A percentile compares a stretch with the other conserved stretches of the same genome.
Evolutionary conservation across 257 asterid genomes (phyloP).

Genomic region (Nicotiana otophora): DNA sequence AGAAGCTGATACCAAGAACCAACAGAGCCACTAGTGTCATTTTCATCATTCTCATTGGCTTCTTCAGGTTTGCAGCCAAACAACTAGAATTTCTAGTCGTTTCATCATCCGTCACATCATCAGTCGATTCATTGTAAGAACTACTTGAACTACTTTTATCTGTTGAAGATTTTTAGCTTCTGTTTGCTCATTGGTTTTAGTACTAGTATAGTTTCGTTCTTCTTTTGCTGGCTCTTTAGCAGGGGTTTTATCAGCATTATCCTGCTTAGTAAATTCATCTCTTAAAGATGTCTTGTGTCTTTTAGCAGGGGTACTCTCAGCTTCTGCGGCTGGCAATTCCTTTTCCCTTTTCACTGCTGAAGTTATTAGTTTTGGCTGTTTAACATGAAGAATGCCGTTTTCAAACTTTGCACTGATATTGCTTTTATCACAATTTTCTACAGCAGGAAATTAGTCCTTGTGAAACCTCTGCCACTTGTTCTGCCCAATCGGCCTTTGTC

Average conservation of each 20-base stretch:
- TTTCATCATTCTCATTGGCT: conserved; percentile 29
- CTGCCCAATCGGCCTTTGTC: too few relatives aligned
- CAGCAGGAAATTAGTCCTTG: conserved; percentile 32
- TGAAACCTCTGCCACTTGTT: too few relatives aligned
- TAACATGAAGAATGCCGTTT: too few relatives aligned
- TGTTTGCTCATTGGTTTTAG: not conserved
- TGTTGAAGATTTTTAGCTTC: not conserved
- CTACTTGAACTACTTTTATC: conserved; percentile 10
- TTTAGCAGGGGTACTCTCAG: conserved; percentile 9
- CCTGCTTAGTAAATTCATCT: not conserved
- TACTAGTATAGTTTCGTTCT: not conserved
- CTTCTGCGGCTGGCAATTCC: conserved; percentile 16
- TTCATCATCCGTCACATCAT: not conserved
- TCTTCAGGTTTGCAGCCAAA: conserved; percentile 13
- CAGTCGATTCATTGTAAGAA: not conserved
- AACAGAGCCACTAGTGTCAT: conserved; percentile 26
- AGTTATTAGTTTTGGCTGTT: too few relatives aligned
- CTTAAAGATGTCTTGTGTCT: conserved; percentile 7
- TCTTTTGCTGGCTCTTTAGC: conserved; percentile 1
- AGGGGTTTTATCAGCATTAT: not conserved
- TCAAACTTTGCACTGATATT: not conserved
- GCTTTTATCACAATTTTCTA: conserved; percentile 34
- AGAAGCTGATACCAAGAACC: conserved; percentile 39
- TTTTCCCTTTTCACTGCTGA: too few relatives aligned
- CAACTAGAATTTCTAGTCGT: conserved; percentile 14